Percentiles rank a stretch among this genome's conserved stretches.
Evolutionary conservation across 1,139 yeast species (phyloP).

Genomic region (Scheffersomyces cryptocercus): DNA sequence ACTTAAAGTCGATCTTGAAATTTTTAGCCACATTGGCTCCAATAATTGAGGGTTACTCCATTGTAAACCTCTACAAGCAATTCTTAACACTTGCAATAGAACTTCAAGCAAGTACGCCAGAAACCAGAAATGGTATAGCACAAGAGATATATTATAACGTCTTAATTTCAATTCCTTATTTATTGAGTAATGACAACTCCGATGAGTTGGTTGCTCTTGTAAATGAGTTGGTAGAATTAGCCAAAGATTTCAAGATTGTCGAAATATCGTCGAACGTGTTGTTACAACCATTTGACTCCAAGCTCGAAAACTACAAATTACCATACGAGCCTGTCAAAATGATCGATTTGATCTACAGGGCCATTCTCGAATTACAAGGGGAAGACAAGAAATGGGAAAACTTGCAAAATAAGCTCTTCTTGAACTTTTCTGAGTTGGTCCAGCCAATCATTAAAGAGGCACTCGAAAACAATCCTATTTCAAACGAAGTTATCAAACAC

Average conservation of each 20-base stretch:
- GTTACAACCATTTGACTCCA: constrained; percentile 42
- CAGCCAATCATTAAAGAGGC: constrained; percentile 40
- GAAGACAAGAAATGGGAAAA: constrained; percentile 27
- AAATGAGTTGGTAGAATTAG: constrained; percentile 46
- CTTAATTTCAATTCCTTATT: constrained; percentile 68
- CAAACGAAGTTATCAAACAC: constrained; percentile 45
- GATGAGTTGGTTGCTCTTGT: constrained; percentile 36
- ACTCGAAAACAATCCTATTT: constrained; percentile 37
- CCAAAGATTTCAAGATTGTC: constrained; percentile 37
- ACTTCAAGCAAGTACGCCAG: constrained; percentile 43
- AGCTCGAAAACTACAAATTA: constrained; percentile 28
- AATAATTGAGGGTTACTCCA: constrained; percentile 53
- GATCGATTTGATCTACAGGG: constrained; percentile 53
- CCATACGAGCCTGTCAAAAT: constrained; percentile 61
- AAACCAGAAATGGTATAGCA: constrained; percentile 56
- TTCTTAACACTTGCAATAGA: constrained; percentile 59
- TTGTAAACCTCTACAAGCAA: constrained; percentile 53
- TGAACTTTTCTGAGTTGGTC: constrained; percentile 32
- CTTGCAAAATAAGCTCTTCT: constrained; percentile 29
- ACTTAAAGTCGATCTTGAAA: constrained; percentile 68
- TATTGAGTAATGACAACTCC: constrained; percentile 48
- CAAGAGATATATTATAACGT: constrained; percentile 70
- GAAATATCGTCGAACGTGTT: constrained; percentile 20
- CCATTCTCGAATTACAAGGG: constrained; percentile 43
- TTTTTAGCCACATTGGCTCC: constrained; percentile 68